Percentiles rank a stretch among this genome's conserved stretches.
Conservation (phyloP, 2,329 filamentous ascomycete genomes). For the Calonectria naviculata region DNA sequence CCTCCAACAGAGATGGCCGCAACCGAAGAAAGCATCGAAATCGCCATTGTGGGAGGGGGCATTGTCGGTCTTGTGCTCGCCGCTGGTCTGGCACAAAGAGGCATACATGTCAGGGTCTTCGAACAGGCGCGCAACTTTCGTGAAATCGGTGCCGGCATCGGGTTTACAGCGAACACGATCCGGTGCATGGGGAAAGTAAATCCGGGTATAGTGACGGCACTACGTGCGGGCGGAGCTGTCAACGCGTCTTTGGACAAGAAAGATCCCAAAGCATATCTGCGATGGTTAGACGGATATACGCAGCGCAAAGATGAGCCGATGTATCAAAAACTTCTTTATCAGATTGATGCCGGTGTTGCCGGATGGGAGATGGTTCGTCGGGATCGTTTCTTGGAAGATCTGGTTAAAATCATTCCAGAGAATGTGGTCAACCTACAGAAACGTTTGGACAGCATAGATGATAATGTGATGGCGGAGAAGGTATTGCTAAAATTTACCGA, state of each 20-base stretch:
- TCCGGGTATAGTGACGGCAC: neutral
- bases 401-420: neutral
- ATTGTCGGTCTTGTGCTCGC: neutral
- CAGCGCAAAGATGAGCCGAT: neutral
- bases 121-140: neutral
- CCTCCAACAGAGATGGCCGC: neutral
- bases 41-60: neutral
- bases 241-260: neutral
- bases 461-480: neutral
- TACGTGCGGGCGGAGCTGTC: neutral
- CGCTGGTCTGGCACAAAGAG: neutral
- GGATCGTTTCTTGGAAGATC: constrained; percentile 3
- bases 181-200: neutral
- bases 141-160: neutral
- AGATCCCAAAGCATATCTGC: neutral
- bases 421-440: neutral
- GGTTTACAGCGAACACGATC: neutral
- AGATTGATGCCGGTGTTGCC: neutral
- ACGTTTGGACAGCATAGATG: neutral
- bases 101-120: neutral
- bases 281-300: neutral
- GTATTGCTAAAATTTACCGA: neutral
- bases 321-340: neutral
- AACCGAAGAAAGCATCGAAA: neutral
- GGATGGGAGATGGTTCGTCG: neutral